Percentiles rank a stretch among this genome's conserved stretches.
Conservation (phyloP, 345 rosid species). For the Brassica cretica region DNA sequence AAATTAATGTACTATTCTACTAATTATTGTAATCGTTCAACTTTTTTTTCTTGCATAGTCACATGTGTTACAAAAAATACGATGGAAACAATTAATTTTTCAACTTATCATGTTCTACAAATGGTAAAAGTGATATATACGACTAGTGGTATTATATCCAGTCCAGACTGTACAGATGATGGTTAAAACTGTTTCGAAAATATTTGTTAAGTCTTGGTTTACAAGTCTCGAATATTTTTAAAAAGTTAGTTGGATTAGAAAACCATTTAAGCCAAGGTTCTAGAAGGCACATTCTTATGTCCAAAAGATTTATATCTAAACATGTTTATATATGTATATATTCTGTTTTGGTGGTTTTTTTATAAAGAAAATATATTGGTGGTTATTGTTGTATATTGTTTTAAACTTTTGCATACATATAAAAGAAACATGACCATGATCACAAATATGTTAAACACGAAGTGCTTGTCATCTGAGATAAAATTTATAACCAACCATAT, state of each 20-base stretch:
- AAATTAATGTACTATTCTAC: background rate
- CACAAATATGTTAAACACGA: constrained; percentile 14
- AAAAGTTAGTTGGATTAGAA: constrained; percentile 34
- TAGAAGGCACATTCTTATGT: constrained; percentile 27
- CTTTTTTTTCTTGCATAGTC: constrained; percentile 13
- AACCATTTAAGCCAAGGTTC: constrained; percentile 28
- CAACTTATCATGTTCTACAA: background rate
- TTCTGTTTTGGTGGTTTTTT: background rate
- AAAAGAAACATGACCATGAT: constrained; percentile 25
- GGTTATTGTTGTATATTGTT: constrained; percentile 27
- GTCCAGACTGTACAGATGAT: background rate
- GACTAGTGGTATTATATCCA: background rate
- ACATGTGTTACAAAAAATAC: background rate
- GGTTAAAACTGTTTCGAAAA: background rate
- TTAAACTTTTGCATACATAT: background rate
- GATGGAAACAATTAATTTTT: background rate
- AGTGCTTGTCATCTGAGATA: constrained; percentile 17
- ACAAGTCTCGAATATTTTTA: constrained; percentile 8
- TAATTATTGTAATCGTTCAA: background rate
- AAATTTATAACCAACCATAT: background rate
- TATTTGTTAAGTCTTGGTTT: constrained; percentile 18
- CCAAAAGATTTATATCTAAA: background rate
- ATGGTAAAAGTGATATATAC: background rate
- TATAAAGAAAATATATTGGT: background rate
- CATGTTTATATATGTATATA: background rate